Evolutionary conservation across 306 rosid species (phyloP).

Genomic region (Dryas alaskensis): DNA sequence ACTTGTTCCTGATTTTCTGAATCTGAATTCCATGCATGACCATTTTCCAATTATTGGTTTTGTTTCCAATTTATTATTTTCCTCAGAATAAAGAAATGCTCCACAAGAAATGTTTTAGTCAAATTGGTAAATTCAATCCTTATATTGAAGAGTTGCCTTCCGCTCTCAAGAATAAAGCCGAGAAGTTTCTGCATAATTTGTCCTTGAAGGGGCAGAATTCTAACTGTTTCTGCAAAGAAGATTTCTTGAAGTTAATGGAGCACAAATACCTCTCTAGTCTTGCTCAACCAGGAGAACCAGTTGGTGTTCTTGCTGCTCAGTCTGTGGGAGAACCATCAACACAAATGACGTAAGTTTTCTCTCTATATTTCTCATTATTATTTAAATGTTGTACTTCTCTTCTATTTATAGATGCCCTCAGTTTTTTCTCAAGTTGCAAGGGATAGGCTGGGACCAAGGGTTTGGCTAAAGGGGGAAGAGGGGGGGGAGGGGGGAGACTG

Average conservation of each 20-base stretch:
- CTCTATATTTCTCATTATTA: background rate
- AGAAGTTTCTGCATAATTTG: constrained; percentile 34
- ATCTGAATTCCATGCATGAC: constrained; percentile 13
- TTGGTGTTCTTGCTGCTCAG: constrained; percentile 93
- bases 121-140: constrained; percentile 52
- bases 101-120: constrained; percentile 49
- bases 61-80: constrained; percentile 6
- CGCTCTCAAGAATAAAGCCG: constrained; percentile 57
- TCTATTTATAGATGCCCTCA: background rate
- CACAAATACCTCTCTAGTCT: constrained; percentile 82
- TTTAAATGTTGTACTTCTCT: background rate
- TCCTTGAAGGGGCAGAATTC: constrained; percentile 36
- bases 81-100: constrained; percentile 81
- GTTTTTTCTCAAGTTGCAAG: background rate
- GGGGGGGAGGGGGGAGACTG: background rate
- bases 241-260: constrained; percentile 75
- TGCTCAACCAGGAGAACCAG: constrained; percentile 96
- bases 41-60: constrained; percentile 21
- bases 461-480: too few relatives aligned
- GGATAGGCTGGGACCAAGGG: background rate
- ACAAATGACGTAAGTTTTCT: constrained; percentile 79
- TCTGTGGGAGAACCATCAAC: constrained; percentile 98
- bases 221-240: constrained; percentile 27
- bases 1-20: constrained; percentile 25
- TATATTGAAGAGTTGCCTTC: constrained; percentile 67